A percentile compares a stretch with the other conserved stretches of the same genome.
These are phyloP conservation scores for Lactifluus volemus DNA, from an alignment of 768 basidiomycete species.

Conservation along the genomic window DNA sequence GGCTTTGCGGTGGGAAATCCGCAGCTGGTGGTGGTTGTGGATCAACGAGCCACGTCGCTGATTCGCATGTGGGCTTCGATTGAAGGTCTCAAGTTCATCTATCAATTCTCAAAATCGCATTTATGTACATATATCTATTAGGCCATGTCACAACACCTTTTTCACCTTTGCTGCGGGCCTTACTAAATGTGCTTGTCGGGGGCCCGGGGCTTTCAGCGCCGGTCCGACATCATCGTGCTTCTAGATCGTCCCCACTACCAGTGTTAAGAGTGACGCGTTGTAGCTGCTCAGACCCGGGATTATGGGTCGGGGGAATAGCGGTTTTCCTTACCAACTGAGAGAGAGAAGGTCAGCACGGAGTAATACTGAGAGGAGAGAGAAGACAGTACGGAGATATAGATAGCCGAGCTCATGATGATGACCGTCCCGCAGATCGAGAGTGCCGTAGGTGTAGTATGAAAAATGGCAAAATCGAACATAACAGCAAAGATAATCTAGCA, in stretches of 20 bases:
- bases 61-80: no score
- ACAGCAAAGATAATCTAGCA: conserved; percentile 60
- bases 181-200: no score
- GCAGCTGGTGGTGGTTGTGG: no score
- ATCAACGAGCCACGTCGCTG: no score
- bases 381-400: conserved; percentile 53
- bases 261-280: background rate
- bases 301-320: background rate
- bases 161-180: no score
- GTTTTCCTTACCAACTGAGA: conserved; percentile 5
- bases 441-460: conserved; percentile 48
- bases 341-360: background rate
- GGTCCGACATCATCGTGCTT: background rate
- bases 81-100: no score
- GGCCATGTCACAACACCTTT: no score
- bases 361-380: background rate
- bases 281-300: background rate
- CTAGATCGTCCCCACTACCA: background rate
- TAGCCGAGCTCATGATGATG: conserved; percentile 55
- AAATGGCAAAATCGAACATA: conserved; percentile 55
- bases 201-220: no score
- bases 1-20: no score
- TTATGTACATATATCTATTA: no score
- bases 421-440: conserved; percentile 53
- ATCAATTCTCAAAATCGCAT: no score